Evolutionary conservation across 345 rosid species (phyloP).

Genomic region (Lepidium sativum): DNA sequence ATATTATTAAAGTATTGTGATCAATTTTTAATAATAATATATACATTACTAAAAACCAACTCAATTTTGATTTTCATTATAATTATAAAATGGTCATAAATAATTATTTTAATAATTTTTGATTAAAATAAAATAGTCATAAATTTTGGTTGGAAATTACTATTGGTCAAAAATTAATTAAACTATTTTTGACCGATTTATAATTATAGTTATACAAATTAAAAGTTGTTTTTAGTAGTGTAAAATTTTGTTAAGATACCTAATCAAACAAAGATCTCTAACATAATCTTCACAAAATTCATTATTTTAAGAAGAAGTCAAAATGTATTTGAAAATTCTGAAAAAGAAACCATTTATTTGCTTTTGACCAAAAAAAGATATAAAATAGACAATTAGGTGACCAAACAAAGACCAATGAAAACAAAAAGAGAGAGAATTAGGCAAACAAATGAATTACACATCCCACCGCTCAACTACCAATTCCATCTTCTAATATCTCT

Average conservation of each 20-base stretch:
- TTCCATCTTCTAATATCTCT: neutral
- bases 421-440: conserved; percentile 15
- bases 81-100: too few relatives aligned
- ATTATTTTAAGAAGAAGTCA: neutral
- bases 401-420: conserved; percentile 18
- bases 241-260: neutral
- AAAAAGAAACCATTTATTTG: neutral
- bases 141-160: too few relatives aligned
- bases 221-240: too few relatives aligned
- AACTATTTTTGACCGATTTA: too few relatives aligned
- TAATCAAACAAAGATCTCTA: neutral
- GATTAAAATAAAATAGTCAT: too few relatives aligned
- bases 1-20: too few relatives aligned
- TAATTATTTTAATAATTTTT: too few relatives aligned
- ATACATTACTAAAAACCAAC: too few relatives aligned
- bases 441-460: conserved; percentile 21
- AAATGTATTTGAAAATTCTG: neutral
- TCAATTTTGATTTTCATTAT: too few relatives aligned
- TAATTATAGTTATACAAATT: too few relatives aligned
- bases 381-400: conserved; percentile 9
- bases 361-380: neutral
- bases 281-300: neutral
- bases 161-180: too few relatives aligned
- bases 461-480: conserved; percentile 22
- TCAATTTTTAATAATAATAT: too few relatives aligned